phyloP scores from a whole-genome alignment of 306 rosid genomes.

The Elaeagnus macrophylla region DNA sequence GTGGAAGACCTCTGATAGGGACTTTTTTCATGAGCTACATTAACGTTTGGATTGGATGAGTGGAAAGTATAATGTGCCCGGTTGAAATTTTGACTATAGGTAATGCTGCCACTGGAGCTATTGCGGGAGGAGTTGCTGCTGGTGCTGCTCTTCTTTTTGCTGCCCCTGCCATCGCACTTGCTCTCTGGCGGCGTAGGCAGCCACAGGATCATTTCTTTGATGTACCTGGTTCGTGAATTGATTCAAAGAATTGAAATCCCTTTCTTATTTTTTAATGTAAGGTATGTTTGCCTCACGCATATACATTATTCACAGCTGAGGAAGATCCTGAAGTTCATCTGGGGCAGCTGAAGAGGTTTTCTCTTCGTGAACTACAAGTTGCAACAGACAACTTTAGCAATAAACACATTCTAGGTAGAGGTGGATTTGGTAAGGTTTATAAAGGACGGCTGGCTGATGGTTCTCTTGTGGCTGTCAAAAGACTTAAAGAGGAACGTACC shows the following conservation, averaged over 20 bases:
- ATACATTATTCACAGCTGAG: constrained; percentile 48
- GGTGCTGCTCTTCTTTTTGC: constrained; percentile 89
- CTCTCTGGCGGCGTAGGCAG: constrained; percentile 61
- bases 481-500: constrained; percentile 84
- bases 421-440: constrained; percentile 95
- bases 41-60: not conserved
- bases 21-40: not conserved
- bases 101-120: constrained; percentile 55
- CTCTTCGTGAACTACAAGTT: constrained; percentile 85
- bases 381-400: constrained; percentile 85
- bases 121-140: constrained; percentile 99
- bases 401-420: constrained; percentile 73
- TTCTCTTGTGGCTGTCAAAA: constrained; percentile 80
- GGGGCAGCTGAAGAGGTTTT: constrained; percentile 83
- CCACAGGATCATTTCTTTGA: constrained; percentile 83
- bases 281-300: constrained; percentile 11
- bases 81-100: constrained; percentile 31
- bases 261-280: not conserved
- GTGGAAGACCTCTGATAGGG: not conserved
- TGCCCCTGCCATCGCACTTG: constrained; percentile 90
- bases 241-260: not conserved
- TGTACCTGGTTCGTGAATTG: constrained; percentile 75
- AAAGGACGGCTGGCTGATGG: constrained; percentile 95
- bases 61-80: not conserved
- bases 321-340: constrained; percentile 98